Evolutionary conservation across 805 yeast species (phyloP).

Genomic region (Saccharomycopsis sp.): DNA sequence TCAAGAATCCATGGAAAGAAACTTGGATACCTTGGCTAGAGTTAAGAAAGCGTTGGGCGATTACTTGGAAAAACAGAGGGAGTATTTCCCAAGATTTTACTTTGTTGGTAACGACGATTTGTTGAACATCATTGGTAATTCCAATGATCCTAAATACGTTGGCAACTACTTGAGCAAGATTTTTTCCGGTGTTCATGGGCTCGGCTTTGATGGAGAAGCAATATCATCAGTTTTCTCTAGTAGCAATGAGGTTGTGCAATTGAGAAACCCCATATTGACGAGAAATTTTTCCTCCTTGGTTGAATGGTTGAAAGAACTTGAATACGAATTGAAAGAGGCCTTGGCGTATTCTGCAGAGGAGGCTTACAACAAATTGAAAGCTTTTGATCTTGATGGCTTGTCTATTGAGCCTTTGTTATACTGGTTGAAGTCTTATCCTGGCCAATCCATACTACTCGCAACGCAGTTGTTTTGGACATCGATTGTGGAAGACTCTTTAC

Average conservation of each 20-base stretch:
- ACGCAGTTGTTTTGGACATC: constrained; percentile 51
- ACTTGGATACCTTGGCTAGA: constrained; percentile 46
- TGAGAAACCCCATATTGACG: constrained; percentile 37
- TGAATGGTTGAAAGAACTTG: constrained; percentile 58
- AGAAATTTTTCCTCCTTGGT: constrained; percentile 33
- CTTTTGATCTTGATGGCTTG: constrained; percentile 19
- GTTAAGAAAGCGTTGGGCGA: constrained; percentile 63
- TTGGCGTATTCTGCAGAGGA: constrained; percentile 31
- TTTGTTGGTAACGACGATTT: constrained; percentile 89
- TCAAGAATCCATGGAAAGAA: constrained; percentile 36
- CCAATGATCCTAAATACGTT: constrained; percentile 36
- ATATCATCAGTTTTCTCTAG: constrained; percentile 48
- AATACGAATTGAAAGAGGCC: constrained; percentile 41
- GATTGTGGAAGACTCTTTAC: constrained; percentile 27
- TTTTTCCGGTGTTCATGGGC: constrained; percentile 53
- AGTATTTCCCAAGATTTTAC: constrained; percentile 68
- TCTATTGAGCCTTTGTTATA: constrained; percentile 4
- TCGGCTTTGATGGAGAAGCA: constrained; percentile 30
- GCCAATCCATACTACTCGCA: constrained; percentile 48
- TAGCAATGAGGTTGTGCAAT: constrained; percentile 50
- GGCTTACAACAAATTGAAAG: constrained; percentile 25
- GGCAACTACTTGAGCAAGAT: constrained; percentile 59
- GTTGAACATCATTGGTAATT: constrained; percentile 69
- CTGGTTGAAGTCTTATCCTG: constrained; percentile 38
- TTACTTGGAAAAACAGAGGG: constrained; percentile 73